phyloP scores from a whole-genome alignment of 2,329 filamentous ascomycete genomes.

The Ramichloridium luteum region DNA sequence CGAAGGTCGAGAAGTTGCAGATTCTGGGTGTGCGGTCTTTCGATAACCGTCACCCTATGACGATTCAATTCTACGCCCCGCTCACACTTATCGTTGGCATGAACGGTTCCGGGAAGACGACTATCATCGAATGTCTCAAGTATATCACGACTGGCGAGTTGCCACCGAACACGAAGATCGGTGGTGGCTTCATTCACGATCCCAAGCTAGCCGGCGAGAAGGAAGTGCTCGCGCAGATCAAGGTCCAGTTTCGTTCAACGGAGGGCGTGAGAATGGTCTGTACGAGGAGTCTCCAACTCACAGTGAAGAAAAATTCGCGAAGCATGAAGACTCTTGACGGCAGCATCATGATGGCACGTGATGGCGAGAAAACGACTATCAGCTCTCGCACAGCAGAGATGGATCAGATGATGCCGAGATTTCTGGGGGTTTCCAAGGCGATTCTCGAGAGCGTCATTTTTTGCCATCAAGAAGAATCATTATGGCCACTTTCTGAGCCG shows the following conservation, averaged over 20 bases:
- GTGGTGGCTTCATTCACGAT: conserved; percentile 90
- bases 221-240: conserved; percentile 82
- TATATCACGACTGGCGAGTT: conserved; percentile 93
- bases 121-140: conserved; percentile 96
- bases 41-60: conserved; percentile 59
- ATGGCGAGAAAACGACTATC: conserved; percentile 66
- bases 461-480: conserved; percentile 93
- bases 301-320: conserved; percentile 66
- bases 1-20: conserved; percentile 78
- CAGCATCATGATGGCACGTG: conserved; percentile 59
- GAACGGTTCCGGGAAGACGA: conserved; percentile 97
- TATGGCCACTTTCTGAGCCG: conserved; percentile 93
- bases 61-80: conserved; percentile 77
- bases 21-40: conserved; percentile 84
- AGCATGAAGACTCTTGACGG: conserved; percentile 77
- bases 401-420: conserved; percentile 61
- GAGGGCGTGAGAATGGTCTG: conserved; percentile 69
- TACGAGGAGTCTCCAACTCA: conserved; percentile 73
- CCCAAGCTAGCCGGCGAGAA: conserved; percentile 85
- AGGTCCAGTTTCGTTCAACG: conserved; percentile 71
- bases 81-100: conserved; percentile 93
- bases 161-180: conserved; percentile 75
- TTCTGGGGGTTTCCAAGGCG: conserved; percentile 78
- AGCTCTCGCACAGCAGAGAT: conserved; percentile 74
- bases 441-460: conserved; percentile 94